These are phyloP conservation scores for Trichoderma cornu-damae DNA, from an alignment of 2,329 filamentous ascomycete species.

Conservation along the genomic window DNA sequence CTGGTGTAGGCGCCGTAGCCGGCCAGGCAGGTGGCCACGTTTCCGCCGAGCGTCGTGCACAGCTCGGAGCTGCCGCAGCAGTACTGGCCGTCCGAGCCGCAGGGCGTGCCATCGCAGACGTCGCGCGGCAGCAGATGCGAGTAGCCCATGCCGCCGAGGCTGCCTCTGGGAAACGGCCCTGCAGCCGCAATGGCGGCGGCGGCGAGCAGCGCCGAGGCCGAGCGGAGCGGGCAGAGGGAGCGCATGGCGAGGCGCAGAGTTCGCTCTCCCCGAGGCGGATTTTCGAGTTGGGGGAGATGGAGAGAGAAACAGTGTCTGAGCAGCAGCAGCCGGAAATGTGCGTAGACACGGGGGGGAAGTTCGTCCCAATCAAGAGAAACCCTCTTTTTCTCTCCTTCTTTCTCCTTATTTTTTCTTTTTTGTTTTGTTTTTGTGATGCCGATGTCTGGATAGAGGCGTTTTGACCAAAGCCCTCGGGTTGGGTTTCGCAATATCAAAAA, in stretches of 20 bases:
- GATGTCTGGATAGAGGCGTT: not conserved
- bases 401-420: too few relatives aligned
- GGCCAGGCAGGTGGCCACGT: conserved; percentile 46
- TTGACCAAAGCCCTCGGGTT: not conserved
- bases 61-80: conserved; percentile 48
- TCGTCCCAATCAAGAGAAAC: not conserved
- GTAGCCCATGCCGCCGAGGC: conserved; percentile 44
- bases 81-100: conserved; percentile 50
- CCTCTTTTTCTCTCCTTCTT: too few relatives aligned
- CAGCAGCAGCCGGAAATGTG: not conserved
- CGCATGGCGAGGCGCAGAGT: conserved; percentile 15
- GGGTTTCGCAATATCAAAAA: not conserved
- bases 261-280: not conserved
- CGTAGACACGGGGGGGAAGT: not conserved
- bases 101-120: conserved; percentile 42
- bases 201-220: conserved; percentile 31
- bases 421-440: not conserved
- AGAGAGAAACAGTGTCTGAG: not conserved
- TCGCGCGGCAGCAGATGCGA: conserved; percentile 46
- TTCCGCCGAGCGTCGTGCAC: conserved; percentile 47
- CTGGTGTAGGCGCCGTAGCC: conserved; percentile 43
- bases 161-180: conserved; percentile 47
- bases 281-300: not conserved
- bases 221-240: conserved; percentile 4
- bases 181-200: conserved; percentile 35